A percentile compares a stretch with the other conserved stretches of the same genome.
phyloP scores from a whole-genome alignment of 768 basidiomycete genomes.

The Leccinum broughii region DNA sequence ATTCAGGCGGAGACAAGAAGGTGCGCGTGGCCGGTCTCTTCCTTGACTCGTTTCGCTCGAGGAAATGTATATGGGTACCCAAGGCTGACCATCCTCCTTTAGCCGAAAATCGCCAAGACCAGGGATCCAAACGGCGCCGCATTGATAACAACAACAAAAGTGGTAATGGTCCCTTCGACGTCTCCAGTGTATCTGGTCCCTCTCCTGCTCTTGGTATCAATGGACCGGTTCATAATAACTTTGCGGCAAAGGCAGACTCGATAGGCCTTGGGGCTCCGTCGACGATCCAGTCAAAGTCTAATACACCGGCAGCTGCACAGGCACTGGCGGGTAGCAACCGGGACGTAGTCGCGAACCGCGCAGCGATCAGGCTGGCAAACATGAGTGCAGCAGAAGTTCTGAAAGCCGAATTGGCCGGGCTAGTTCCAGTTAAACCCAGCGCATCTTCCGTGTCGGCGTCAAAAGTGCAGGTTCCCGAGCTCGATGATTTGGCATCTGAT shows the following conservation, averaged over 20 bases:
- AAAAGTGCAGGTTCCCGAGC: constrained; percentile 37
- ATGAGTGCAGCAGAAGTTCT: constrained; percentile 94
- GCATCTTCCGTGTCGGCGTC: constrained; percentile 23
- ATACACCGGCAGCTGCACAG: constrained; percentile 61
- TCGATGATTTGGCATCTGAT: constrained; percentile 34
- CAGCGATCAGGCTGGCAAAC: constrained; percentile 92
- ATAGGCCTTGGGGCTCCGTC: constrained; percentile 70
- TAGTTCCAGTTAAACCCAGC: constrained; percentile 41
- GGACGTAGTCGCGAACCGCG: constrained; percentile 87
- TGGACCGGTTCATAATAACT: constrained; percentile 50
- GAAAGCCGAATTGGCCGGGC: constrained; percentile 81
- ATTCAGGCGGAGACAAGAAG: constrained; percentile 87
- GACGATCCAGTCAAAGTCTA: constrained; percentile 56
- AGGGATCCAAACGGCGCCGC: constrained; percentile 86
- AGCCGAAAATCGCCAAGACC: constrained; percentile 95
- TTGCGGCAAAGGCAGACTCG: constrained; percentile 75
- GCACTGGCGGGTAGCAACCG: constrained; percentile 85
- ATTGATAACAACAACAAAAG: constrained; percentile 44
- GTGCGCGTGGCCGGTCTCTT: constrained; percentile 49
- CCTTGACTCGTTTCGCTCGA: constrained; percentile 3
- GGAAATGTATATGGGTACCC: constrained; percentile 5
- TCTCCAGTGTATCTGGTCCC: constrained; percentile 31
- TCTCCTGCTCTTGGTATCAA: constrained; percentile 32
- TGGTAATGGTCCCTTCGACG: constrained; percentile 44
- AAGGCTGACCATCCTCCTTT: constrained; percentile 20